Evolutionary conservation across 495 filamentous ascomycete genomes (phyloP), one percentile per base, ranked within the genome.

Genomic region (Haplographium delicatum): DNA sequence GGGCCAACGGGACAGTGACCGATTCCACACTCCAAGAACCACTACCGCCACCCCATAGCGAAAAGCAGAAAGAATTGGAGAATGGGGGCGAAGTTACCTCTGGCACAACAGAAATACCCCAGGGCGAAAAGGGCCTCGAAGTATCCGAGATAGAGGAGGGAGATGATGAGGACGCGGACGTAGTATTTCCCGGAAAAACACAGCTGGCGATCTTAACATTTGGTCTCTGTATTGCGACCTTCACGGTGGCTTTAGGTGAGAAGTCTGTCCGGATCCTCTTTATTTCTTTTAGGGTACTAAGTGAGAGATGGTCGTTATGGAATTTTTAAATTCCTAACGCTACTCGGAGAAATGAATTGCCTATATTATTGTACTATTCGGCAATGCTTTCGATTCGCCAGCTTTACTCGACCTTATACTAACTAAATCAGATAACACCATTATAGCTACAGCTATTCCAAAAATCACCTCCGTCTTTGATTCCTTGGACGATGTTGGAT

Each of bases 401-500:
- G n/a, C n/a, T n/a, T n/a, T n/a, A n/a, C n/a, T n/a, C n/a, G n/a
- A n/a, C 1, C 48, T 50, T 22, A 49, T 35, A 23, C 13, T 26
- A 4, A 38, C 7, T 24, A 13, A 23, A 8, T 13, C 16, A 57
- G 56, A 57, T 38, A 58, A 58, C 22, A 58, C 56, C 13, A 80
- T 83, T 59, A 75, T 83, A 44, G 71, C 79, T 2, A 80, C 78
- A 1, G 75, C 76, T 19, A 76, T 78, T 23, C 75, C 74, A 7
- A 58, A 65, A 26, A 81, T 74, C 44, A 72, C 71, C 3, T 61
- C 71, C 30, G 66, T 72, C 7, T 75, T 76, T 53, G 37, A 69
- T 40, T 68, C 69, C 1, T 59, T 74, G 9, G 51, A 51, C 5
- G 72, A 80, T 53, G 68, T 80, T 16, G 71, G 72, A 28, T 81